Evolutionary conservation across 495 filamentous ascomycete species (phyloP).

Genomic region (Penicillium samsonianum): DNA sequence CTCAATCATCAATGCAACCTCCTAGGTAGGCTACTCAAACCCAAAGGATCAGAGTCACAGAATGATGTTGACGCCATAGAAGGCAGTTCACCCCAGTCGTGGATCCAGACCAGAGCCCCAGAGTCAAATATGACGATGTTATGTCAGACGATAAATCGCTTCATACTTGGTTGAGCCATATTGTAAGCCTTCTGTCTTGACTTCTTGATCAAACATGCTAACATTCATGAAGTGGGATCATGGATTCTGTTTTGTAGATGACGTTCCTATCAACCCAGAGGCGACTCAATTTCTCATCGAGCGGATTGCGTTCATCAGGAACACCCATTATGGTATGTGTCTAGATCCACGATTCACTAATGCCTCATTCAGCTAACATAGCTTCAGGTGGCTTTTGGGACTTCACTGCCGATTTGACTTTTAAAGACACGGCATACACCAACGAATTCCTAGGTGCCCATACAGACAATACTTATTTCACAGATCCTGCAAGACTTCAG

Average conservation of each 20-base stretch:
- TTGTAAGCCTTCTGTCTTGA: slow-evolving; percentile 44
- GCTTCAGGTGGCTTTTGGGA: slow-evolving; percentile 83
- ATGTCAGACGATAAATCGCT: slow-evolving; percentile 59
- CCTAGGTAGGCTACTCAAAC: neutral
- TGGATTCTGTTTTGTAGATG: slow-evolving; percentile 72
- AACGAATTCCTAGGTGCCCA: slow-evolving; percentile 72
- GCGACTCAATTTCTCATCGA: slow-evolving; percentile 70
- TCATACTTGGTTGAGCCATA: slow-evolving; percentile 56
- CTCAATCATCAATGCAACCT: neutral
- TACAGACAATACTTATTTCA: slow-evolving; percentile 94
- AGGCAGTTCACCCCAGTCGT: slow-evolving; percentile 33
- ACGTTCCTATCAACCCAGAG: slow-evolving; percentile 65
- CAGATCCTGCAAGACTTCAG: slow-evolving; percentile 84
- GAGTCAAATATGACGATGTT: slow-evolving; percentile 57
- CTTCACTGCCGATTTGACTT: slow-evolving; percentile 83
- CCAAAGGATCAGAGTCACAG: neutral
- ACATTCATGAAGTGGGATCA: slow-evolving; percentile 46
- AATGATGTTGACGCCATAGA: neutral
- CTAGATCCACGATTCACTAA: neutral
- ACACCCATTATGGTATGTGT: slow-evolving; percentile 79
- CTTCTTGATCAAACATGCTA: neutral
- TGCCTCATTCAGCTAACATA: slow-evolving; percentile 7
- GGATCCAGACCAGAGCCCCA: slow-evolving; percentile 42
- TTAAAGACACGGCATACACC: slow-evolving; percentile 93
- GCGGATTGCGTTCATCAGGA: slow-evolving; percentile 76